phyloP scores from a whole-genome alignment of 208 protist genomes.

The Leptomonas seymouri region DNA sequence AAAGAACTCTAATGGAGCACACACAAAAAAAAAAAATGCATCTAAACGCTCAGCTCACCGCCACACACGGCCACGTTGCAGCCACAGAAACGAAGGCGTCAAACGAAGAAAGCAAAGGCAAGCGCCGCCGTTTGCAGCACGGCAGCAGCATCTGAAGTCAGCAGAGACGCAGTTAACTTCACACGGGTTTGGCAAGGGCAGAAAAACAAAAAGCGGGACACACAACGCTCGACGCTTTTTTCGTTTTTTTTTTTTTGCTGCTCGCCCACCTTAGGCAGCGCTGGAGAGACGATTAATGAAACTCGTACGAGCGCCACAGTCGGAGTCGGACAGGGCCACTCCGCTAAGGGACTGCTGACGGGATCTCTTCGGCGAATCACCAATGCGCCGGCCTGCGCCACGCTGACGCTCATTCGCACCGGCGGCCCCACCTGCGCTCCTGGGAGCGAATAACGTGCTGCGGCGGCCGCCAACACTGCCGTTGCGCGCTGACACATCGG shows the following conservation, averaged over 20 bases:
- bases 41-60: too few species aligned
- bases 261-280: not conserved
- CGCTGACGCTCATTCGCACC: conserved; percentile 28
- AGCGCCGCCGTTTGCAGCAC: not conserved
- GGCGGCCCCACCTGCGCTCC: conserved; percentile 12
- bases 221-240: not conserved
- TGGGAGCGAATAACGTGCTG: conserved; percentile 15
- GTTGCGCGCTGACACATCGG: conserved; percentile 7
- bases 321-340: conserved; percentile 13
- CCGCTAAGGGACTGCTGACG: conserved; percentile 9
- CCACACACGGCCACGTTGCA: too few species aligned
- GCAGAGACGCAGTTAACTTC: not conserved
- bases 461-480: conserved; percentile 17
- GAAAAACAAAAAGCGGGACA: not conserved
- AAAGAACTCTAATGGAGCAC: too few species aligned
- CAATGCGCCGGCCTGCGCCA: conserved; percentile 7
- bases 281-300: conserved; percentile 4
- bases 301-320: conserved; percentile 14
- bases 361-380: conserved; percentile 20
- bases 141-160: too few species aligned
- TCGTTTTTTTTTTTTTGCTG: too few species aligned
- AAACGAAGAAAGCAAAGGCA: not conserved
- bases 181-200: not conserved
- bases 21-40: too few species aligned
- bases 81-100: too few species aligned